Evolutionary conservation across 2,329 filamentous ascomycete genomes (phyloP), one percentile per base, ranked within the genome.

Genomic region (Rutstroemia sydowiana): DNA sequence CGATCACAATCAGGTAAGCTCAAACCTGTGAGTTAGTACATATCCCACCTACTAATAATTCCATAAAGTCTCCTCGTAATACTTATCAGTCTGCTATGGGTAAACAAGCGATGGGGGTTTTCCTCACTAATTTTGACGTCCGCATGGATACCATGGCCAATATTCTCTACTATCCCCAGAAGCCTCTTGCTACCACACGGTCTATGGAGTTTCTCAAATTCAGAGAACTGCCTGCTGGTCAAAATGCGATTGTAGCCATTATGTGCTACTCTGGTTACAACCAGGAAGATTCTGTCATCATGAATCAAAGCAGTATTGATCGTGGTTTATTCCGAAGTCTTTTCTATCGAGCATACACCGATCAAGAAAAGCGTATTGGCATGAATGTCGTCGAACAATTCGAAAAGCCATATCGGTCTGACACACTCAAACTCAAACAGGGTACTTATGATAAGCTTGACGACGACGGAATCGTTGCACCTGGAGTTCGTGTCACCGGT

Each of bases 71-170:
- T 57, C 93, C 93, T 60, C 87, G 93, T 86, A 98, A 98, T 68
- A 97, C 92, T 3, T 98, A 96, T 70, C 92, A 97, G 73, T 96
- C 92, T 64, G 93, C 93, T 67, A 98, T 98, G 93, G 93, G 95
- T 75, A 98, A 98, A 73, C 93, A 98, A 79, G 93, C 93, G 57
- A 98, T 98, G 95, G 93, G 95, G 66, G 91, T 97, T 63, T 96
- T 95, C 74, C 77, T 98, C 52, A 98, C 95, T 11, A 98, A 98
- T 68, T 98, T 95, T 70, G 85, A 88, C 37, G 84, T 92, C 56
- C 90, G 93, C 58, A 97, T 98, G 92, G 93, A 98, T 66, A 98
- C 93, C 4, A 98, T 98, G 93, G 87, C 92, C 63, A 98, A 98
- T 63, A 95, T 98, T 67, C 81, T 98, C 3, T 98, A 98, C 72